A percentile compares a stretch with the other conserved stretches of the same genome.
Conservation (phyloP, 441 rosid genomes). For the Adansonia rubrostipa region DNA sequence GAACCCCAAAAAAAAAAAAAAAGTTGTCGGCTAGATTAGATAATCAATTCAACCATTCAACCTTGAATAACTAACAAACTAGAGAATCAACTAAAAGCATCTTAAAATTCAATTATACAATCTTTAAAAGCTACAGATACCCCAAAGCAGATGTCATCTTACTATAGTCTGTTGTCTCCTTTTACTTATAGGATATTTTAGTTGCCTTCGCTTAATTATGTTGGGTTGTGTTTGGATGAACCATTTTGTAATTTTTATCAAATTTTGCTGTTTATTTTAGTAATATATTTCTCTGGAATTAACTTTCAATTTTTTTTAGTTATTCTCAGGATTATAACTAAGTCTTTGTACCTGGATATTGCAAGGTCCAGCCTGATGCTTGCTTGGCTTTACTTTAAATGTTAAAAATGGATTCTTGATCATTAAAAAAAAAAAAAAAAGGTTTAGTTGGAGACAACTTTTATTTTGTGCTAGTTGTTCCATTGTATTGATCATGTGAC, state of each 20-base stretch:
- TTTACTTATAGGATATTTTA: neutral
- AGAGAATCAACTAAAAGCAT: constrained; percentile 40
- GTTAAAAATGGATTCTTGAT: neutral
- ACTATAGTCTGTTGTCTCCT: too few relatives aligned
- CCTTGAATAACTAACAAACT: constrained; percentile 34
- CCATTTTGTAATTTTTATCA: neutral
- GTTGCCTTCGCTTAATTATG: neutral
- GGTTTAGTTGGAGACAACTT: neutral
- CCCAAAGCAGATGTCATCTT: too few relatives aligned
- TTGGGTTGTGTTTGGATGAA: too few relatives aligned
- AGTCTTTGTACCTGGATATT: neutral
- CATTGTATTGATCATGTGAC: neutral
- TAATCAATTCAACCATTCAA: too few relatives aligned
- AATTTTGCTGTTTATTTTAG: neutral
- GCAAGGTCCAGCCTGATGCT: neutral
- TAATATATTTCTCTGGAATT: neutral
- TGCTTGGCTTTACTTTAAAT: neutral
- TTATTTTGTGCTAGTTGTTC: constrained; percentile 1
- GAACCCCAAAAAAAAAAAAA: neutral
- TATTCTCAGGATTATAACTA: neutral
- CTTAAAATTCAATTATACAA: too few relatives aligned
- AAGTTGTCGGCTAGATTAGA: constrained; percentile 77
- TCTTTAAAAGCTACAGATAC: too few relatives aligned
- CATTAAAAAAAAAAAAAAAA: too few relatives aligned
- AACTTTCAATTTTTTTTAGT: neutral